Conservation (phyloP, 2,329 filamentous ascomycete genomes). For the Fusarium coicis region DNA sequence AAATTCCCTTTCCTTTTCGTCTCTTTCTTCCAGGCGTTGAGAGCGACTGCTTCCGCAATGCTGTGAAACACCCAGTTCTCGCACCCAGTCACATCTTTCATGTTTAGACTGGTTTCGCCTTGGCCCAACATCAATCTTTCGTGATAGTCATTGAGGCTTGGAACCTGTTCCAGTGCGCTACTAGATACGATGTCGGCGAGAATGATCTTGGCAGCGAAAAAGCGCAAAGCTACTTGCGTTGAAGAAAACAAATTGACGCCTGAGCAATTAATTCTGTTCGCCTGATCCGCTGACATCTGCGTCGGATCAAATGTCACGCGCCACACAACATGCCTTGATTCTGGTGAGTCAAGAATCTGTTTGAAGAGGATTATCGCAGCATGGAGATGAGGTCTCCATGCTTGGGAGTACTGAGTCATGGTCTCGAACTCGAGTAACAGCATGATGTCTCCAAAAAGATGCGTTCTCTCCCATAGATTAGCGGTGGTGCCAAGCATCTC, state of each 20-base stretch:
- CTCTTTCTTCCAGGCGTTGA: constrained; percentile 7
- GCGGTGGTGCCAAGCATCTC: neutral
- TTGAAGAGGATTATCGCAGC: neutral
- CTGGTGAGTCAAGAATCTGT: neutral
- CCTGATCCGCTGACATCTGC: neutral
- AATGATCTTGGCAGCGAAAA: constrained; percentile 49
- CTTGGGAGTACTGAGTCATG: neutral
- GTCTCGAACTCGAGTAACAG: constrained; percentile 5
- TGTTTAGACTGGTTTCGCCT: neutral
- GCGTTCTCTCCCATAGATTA: neutral
- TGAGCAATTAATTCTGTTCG: neutral
- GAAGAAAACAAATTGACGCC: neutral
- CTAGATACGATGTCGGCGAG: constrained; percentile 33
- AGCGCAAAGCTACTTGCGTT: constrained; percentile 52
- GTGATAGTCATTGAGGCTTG: neutral
- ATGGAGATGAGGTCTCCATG: neutral
- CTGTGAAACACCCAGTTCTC: constrained; percentile 10
- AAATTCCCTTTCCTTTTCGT: neutral
- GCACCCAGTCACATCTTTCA: constrained; percentile 5
- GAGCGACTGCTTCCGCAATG: neutral
- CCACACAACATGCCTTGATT: neutral
- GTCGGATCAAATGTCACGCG: neutral
- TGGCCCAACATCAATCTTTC: neutral
- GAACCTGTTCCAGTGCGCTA: neutral
- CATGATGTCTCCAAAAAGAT: constrained; percentile 1